These are phyloP conservation scores for Plasmodium reichenowi DNA, from an alignment of 169 alveolate genomes.

Conservation along the genomic window DNA sequence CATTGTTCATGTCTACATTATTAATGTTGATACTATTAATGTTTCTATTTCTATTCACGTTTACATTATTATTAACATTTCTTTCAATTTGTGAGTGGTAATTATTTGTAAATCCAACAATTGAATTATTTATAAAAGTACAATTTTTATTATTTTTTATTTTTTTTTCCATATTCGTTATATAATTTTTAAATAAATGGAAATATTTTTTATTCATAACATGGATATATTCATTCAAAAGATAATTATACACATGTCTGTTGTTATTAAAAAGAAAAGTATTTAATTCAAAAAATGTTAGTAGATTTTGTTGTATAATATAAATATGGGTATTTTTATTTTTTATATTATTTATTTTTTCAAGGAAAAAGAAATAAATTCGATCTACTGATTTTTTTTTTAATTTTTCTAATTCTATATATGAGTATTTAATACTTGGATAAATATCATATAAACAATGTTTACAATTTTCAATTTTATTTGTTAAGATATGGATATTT, in stretches of 20 bases:
- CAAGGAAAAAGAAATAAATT: slow-evolving; percentile 12
- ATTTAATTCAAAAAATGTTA: slow-evolving; percentile 12
- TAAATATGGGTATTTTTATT: slow-evolving; percentile 78
- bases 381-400: slow-evolving; percentile 47
- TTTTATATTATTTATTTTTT: slow-evolving; percentile 74
- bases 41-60: too few relatives aligned
- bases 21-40: neutral
- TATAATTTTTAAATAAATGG: slow-evolving; percentile 24
- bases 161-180: slow-evolving; percentile 11
- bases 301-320: slow-evolving; percentile 73
- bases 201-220: slow-evolving; percentile 43
- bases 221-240: slow-evolving; percentile 30
- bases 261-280: slow-evolving; percentile 33
- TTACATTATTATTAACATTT: neutral
- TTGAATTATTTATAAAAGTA: neutral
- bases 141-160: neutral
- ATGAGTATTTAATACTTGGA: slow-evolving; percentile 79
- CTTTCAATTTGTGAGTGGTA: neutral
- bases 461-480: slow-evolving; percentile 78
- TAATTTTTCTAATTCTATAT: slow-evolving; percentile 37
- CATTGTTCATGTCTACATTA: neutral
- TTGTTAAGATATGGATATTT: slow-evolving; percentile 57
- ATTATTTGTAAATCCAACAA: neutral
- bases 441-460: slow-evolving; percentile 77
- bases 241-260: slow-evolving; percentile 16